phyloP scores from a whole-genome alignment of 176 grass and related monocot species.

The Oryza meyeriana region DNA sequence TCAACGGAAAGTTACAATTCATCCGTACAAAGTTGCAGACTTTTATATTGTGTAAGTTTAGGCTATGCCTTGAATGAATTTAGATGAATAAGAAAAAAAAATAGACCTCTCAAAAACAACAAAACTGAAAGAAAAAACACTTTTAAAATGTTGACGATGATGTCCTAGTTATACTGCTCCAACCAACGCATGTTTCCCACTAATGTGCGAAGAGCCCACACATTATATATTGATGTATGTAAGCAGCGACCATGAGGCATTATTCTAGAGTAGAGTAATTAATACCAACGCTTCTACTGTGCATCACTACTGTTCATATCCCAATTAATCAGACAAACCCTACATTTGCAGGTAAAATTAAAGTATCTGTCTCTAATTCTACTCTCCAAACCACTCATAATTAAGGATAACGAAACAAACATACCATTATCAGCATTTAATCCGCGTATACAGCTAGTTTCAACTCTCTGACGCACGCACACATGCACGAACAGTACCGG shows the following conservation, averaged over 20 bases:
- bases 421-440: background rate
- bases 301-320: background rate
- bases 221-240: background rate
- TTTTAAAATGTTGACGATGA: background rate
- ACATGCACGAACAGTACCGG: conserved; percentile 22
- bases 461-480: background rate
- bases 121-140: too few relatives aligned
- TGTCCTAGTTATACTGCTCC: background rate
- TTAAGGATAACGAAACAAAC: background rate
- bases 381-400: background rate
- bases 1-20: too few relatives aligned
- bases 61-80: too few relatives aligned
- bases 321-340: background rate
- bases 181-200: background rate
- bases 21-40: too few relatives aligned
- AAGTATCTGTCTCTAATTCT: background rate
- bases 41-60: too few relatives aligned
- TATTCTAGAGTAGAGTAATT: background rate
- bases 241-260: background rate
- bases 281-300: background rate
- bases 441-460: background rate
- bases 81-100: too few relatives aligned
- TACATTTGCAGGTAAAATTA: background rate
- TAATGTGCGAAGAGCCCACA: background rate
- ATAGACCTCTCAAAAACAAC: too few relatives aligned